These are phyloP conservation scores for Pontederia paniculata DNA, from an alignment of 176 grass and related monocot genomes.

Conservation along the genomic window DNA sequence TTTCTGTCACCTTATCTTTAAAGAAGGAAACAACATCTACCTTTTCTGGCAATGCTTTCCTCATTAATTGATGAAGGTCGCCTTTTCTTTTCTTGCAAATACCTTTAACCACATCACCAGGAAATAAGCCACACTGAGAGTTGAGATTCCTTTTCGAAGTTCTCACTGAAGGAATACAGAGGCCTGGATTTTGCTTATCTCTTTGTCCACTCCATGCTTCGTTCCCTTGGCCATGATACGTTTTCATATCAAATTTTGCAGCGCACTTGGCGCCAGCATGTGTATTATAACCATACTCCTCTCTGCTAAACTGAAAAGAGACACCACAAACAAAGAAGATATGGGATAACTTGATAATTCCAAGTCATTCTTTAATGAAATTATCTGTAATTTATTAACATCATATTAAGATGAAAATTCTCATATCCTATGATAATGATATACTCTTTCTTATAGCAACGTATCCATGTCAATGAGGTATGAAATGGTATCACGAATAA, in stretches of 20 bases:
- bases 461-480: no score
- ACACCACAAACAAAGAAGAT: background rate
- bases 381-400: no score
- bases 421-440: no score
- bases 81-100: conserved; percentile 43
- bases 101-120: conserved; percentile 11
- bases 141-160: conserved; percentile 22
- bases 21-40: conserved; percentile 2
- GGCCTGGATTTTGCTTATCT: conserved; percentile 1
- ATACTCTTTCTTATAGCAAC: no score
- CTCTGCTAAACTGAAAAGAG: background rate
- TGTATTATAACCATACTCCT: background rate
- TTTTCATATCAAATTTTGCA: background rate
- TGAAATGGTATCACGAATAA: no score
- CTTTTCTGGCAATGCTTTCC: background rate
- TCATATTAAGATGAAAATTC: no score
- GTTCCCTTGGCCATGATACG: background rate
- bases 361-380: no score
- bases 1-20: conserved; percentile 1
- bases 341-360: no score
- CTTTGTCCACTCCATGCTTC: conserved; percentile 4
- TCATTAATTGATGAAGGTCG: conserved; percentile 12
- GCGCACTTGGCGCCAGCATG: background rate
- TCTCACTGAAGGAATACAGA: conserved; percentile 5
- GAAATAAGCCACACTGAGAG: background rate